Evolutionary conservation across 371 early-diverging fungal species (phyloP).

Genomic region (Mucor sp.): DNA sequence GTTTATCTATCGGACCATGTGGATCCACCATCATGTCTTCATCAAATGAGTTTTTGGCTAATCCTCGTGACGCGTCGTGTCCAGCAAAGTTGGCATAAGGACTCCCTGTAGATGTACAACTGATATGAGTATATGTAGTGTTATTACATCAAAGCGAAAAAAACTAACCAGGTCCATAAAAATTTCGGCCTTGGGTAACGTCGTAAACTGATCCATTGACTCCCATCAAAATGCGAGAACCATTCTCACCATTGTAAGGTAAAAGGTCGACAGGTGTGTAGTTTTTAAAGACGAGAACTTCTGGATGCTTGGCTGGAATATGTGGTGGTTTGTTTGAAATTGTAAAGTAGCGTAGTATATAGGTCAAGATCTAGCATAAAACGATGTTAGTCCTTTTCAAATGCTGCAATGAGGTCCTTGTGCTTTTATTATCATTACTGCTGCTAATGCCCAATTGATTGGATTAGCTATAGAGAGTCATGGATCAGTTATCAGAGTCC

Average conservation of each 20-base stretch:
- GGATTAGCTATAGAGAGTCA: slow-evolving; percentile 19
- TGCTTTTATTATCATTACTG: slow-evolving; percentile 5
- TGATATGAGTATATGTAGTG: neutral
- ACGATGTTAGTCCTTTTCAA: neutral
- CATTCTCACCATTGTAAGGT: slow-evolving; percentile 60
- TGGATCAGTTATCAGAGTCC: neutral
- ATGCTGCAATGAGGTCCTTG: neutral
- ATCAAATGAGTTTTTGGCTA: slow-evolving; percentile 92
- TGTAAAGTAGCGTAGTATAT: slow-evolving; percentile 17
- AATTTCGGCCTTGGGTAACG: slow-evolving; percentile 81
- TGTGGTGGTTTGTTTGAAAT: slow-evolving; percentile 9
- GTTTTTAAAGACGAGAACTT: slow-evolving; percentile 60
- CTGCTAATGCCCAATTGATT: slow-evolving; percentile 28
- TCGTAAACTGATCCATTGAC: slow-evolving; percentile 89
- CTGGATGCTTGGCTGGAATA: slow-evolving; percentile 47
- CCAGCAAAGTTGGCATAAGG: slow-evolving; percentile 94
- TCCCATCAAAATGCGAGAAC: slow-evolving; percentile 72
- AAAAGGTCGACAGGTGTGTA: slow-evolving; percentile 74
- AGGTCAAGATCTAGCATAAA: slow-evolving; percentile 19
- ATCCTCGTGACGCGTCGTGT: slow-evolving; percentile 81
- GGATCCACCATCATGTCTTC: slow-evolving; percentile 71
- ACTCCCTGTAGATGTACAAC: slow-evolving; percentile 52
- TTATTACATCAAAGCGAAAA: neutral
- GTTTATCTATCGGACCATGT: slow-evolving; percentile 76
- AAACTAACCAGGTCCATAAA: slow-evolving; percentile 87